A percentile compares a stretch with the other conserved stretches of the same genome.
phyloP scores from a whole-genome alignment of 768 basidiomycete genomes.

The Hortiboletus flavorubellus region DNA sequence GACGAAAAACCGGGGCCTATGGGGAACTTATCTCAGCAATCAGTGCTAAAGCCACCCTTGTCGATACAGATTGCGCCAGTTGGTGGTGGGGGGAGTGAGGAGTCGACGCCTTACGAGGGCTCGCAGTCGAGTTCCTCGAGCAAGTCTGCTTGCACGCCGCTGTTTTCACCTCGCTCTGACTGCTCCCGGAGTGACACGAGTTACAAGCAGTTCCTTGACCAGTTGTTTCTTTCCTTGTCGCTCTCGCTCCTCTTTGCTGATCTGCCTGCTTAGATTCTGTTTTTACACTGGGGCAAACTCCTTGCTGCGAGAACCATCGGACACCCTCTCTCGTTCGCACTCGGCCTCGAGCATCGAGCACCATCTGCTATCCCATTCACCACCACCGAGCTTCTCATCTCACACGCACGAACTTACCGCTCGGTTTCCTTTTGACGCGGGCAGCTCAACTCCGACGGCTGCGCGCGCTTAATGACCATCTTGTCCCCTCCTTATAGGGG shows the following conservation, averaged over 20 bases:
- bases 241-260: neutral
- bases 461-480: constrained; percentile 11
- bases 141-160: constrained; percentile 42
- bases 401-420: constrained; percentile 19
- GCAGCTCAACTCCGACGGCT: constrained; percentile 27
- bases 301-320: constrained; percentile 27
- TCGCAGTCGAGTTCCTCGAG: constrained; percentile 44
- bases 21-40: constrained; percentile 9
- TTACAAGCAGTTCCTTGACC: constrained; percentile 63
- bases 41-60: constrained; percentile 5
- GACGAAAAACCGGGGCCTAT: neutral
- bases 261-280: constrained; percentile 54
- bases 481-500: neutral
- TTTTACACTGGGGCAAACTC: constrained; percentile 68
- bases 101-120: constrained; percentile 46
- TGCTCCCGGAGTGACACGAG: constrained; percentile 32
- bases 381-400: constrained; percentile 28
- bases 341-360: constrained; percentile 58
- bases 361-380: constrained; percentile 37
- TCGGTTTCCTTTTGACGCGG: constrained; percentile 26
- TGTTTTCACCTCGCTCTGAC: constrained; percentile 40
- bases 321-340: constrained; percentile 37
- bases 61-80: constrained; percentile 11
- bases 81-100: constrained; percentile 28
- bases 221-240: constrained; percentile 40